These are phyloP conservation scores for Coemansia sp. DNA, from an alignment of 192 early-diverging fungal genomes.

Conservation along the genomic window DNA sequence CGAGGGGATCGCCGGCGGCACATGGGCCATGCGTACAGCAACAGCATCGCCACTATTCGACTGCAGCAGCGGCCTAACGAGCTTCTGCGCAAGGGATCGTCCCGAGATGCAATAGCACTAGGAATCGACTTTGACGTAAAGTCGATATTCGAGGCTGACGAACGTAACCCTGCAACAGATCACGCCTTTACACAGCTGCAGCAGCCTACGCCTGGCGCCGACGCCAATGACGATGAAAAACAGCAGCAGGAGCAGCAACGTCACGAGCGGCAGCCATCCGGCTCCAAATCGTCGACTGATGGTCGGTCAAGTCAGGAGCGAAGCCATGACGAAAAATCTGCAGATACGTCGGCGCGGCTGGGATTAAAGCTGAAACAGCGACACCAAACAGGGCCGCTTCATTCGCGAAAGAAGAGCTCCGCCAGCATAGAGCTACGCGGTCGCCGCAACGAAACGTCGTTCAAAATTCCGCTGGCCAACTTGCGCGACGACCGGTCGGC, in stretches of 20 bases:
- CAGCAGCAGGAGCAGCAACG: background rate
- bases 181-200: background rate
- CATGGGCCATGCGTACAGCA: constrained; percentile 30
- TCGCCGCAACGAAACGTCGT: constrained; percentile 28
- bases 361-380: no score
- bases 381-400: background rate
- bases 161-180: background rate
- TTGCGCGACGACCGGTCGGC: constrained; percentile 25
- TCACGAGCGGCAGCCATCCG: no score
- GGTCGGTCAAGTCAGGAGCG: constrained; percentile 5
- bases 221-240: background rate
- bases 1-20: constrained; percentile 11
- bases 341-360: no score
- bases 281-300: constrained; percentile 9
- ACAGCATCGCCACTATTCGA: constrained; percentile 46
- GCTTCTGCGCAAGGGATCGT: constrained; percentile 45
- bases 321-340: background rate
- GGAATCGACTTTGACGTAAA: constrained; percentile 48
- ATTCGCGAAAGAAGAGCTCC: constrained; percentile 9
- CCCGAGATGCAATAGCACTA: constrained; percentile 43
- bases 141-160: constrained; percentile 27
- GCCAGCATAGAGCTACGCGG: constrained; percentile 20
- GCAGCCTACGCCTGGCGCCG: background rate
- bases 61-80: constrained; percentile 52
- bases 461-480: constrained; percentile 19